phyloP scores from a whole-genome alignment of 148 eudicot genomes.

The Vaccinium macrocarpon region DNA sequence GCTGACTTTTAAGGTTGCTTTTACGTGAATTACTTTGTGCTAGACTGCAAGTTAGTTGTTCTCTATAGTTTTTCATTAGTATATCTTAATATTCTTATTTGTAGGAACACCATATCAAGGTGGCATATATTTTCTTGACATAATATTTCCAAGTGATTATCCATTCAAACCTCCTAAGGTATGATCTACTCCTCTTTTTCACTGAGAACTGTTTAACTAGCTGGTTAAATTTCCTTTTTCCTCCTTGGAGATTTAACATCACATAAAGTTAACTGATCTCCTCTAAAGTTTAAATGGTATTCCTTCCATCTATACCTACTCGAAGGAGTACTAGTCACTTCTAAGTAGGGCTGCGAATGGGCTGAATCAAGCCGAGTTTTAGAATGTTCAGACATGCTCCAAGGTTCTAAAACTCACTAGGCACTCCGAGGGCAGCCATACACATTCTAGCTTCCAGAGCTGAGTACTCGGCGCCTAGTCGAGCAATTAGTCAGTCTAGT shows the following conservation, averaged over 20 bases:
- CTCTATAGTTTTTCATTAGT: neutral
- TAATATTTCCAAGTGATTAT: constrained; percentile 74
- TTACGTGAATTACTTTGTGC: neutral
- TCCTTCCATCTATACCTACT: neutral
- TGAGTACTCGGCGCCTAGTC: too few species aligned
- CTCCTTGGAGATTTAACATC: neutral
- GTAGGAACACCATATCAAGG: constrained; percentile 92
- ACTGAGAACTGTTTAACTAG: neutral
- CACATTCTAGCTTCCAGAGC: too few species aligned
- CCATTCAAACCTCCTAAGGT: constrained; percentile 94
- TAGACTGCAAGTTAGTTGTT: neutral
- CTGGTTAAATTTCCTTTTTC: neutral
- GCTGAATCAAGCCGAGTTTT: too few species aligned
- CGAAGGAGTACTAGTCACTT: neutral
- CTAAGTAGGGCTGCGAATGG: neutral
- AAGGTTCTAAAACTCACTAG: too few species aligned
- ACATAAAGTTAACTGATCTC: neutral
- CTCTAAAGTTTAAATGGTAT: neutral
- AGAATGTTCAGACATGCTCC: too few species aligned
- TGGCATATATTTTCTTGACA: constrained; percentile 92
- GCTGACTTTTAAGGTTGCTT: neutral
- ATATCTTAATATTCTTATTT: constrained; percentile 12
- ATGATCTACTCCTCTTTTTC: constrained; percentile 3
- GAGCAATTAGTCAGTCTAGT: too few species aligned
- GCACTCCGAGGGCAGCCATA: too few species aligned